Evolutionary conservation across 2,329 filamentous ascomycete genomes (phyloP), one percentile per base, ranked within the genome.

Genomic region (Conoideocrella luteorostrata): DNA sequence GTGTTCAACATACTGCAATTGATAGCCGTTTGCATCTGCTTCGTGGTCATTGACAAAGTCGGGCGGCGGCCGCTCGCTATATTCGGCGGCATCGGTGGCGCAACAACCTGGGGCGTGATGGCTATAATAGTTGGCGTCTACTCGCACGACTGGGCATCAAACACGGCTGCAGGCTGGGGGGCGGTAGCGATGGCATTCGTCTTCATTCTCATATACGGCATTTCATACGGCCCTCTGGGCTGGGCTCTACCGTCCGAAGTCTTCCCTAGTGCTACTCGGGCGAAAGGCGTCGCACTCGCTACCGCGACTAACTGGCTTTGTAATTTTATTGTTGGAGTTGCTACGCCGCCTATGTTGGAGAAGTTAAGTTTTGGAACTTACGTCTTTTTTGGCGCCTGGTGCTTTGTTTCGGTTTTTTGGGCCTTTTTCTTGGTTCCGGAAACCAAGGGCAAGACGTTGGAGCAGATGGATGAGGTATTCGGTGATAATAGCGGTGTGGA

Each of bases 371-470:
- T 72, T 48, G 74, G 74, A 7, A 71, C 72, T 0, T 77, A 74
- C 54, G 71, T 77, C 45, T 69, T 77, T 57, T 77, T 77, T 49
- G 72, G 68, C 4, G 58, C 64, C 0, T 60, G 73, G 21, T 43
- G 73, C 39, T 59, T 74, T 13, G 49, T 62, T 22, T 67, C 71
- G 50, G 63, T 69, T 10, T 52, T 72, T 33, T 77, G 70, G 56
- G 64, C 71, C 3, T 67, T 66, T 43, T 72, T 74, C 57, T 70
- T 71, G 38, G 61, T 76, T 0, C 73, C 73, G 1, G 72, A 76
- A 51, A 76, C 72, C 3, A 75, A 73, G 55, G 71, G 71, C 53
- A 41, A 20, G 7, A 23, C 15, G 15, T 18, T 37, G 34, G 18
- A 37, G 34, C 15, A 37, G 7, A 37, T 37, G 34, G 34, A 37